Conservation (phyloP, 2,329 filamentous ascomycete species). For the Diaporthe amygdali region DNA sequence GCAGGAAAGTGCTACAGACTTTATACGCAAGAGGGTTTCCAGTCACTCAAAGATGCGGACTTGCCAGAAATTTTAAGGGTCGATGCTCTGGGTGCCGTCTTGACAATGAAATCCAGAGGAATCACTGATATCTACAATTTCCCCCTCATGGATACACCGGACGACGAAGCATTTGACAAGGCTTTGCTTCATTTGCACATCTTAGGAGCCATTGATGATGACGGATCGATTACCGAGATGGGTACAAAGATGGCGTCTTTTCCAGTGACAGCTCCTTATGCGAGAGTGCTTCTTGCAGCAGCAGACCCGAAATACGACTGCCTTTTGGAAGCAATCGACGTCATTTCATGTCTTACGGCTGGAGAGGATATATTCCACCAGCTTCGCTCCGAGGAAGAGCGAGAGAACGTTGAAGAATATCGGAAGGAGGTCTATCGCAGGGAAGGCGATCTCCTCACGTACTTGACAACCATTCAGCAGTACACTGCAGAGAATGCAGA, state of each 20-base stretch:
- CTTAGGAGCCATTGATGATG: slow-evolving; percentile 75
- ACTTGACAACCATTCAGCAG: slow-evolving; percentile 66
- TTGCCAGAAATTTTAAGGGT: slow-evolving; percentile 89
- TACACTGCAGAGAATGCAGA: slow-evolving; percentile 63
- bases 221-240: slow-evolving; percentile 73
- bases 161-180: slow-evolving; percentile 78
- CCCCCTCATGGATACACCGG: slow-evolving; percentile 83
- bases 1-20: slow-evolving; percentile 88
- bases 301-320: slow-evolving; percentile 74
- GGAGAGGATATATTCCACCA: slow-evolving; percentile 69
- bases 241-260: slow-evolving; percentile 82
- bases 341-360: slow-evolving; percentile 69
- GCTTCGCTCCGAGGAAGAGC: slow-evolving; percentile 60
- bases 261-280: slow-evolving; percentile 81
- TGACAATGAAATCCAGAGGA: slow-evolving; percentile 93
- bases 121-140: slow-evolving; percentile 83
- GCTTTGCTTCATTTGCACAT: slow-evolving; percentile 81
- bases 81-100: slow-evolving; percentile 82
- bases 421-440: slow-evolving; percentile 64
- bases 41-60: slow-evolving; percentile 72
- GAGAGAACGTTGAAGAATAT: slow-evolving; percentile 56
- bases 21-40: slow-evolving; percentile 82
- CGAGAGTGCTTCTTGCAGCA: slow-evolving; percentile 82
- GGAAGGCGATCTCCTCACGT: slow-evolving; percentile 70
- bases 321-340: slow-evolving; percentile 82